Conservation (phyloP, 805 yeast genomes). For the Kodamaea sagamina region DNA sequence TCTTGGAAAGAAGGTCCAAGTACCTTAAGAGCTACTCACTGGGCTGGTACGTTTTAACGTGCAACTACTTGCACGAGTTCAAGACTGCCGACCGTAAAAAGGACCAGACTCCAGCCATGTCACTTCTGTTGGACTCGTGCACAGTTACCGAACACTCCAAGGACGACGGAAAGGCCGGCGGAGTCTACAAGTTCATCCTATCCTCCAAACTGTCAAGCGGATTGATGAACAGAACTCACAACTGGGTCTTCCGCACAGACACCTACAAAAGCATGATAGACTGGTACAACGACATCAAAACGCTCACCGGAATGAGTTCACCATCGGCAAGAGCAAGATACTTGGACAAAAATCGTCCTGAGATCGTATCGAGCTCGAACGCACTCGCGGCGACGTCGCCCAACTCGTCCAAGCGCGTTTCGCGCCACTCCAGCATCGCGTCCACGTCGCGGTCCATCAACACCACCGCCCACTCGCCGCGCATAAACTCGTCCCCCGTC, state of each 20-base stretch:
- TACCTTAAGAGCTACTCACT: slow-evolving; percentile 86
- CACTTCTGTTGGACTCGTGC: slow-evolving; percentile 76
- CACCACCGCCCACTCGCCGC: slow-evolving; percentile 16
- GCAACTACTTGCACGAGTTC: slow-evolving; percentile 87
- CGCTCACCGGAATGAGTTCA: slow-evolving; percentile 62
- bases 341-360: slow-evolving; percentile 26
- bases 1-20: slow-evolving; percentile 86
- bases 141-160: slow-evolving; percentile 80
- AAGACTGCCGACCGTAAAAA: slow-evolving; percentile 78
- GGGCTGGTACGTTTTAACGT: slow-evolving; percentile 90
- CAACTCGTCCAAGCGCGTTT: slow-evolving; percentile 9
- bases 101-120: slow-evolving; percentile 82
- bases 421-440: slow-evolving; percentile 7
- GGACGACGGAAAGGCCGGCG: slow-evolving; percentile 58
- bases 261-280: slow-evolving; percentile 73
- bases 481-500: neutral
- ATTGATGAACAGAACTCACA: slow-evolving; percentile 76
- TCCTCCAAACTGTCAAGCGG: slow-evolving; percentile 72
- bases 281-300: slow-evolving; percentile 82
- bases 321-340: slow-evolving; percentile 57
- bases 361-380: slow-evolving; percentile 4
- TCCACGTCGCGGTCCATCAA: slow-evolving; percentile 18
- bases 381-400: slow-evolving; percentile 12
- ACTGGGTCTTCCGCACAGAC: slow-evolving; percentile 94
- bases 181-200: slow-evolving; percentile 74